Evolutionary conservation across 257 asterid genomes (phyloP).

Genomic region (Echium plantagineum): DNA sequence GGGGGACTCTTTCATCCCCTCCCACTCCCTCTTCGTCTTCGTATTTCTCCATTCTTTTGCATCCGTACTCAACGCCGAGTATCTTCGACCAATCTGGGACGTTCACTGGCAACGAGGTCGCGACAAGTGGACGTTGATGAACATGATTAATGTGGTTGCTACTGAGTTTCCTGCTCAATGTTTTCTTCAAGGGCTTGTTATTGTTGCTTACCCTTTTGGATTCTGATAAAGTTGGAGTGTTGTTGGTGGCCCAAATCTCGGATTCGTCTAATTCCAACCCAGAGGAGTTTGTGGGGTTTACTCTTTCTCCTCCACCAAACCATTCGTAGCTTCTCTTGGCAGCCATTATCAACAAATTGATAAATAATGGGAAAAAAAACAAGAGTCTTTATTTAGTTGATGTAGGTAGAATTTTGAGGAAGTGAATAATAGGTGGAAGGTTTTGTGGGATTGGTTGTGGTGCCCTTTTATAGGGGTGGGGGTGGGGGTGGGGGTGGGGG

Average conservation of each 20-base stretch:
- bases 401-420: no score
- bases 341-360: constrained; percentile 29
- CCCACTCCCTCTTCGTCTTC: constrained; percentile 6
- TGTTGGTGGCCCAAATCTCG: constrained; percentile 41
- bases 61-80: constrained; percentile 37
- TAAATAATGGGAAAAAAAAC: not conserved
- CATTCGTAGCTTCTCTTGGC: constrained; percentile 34
- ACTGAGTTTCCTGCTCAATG: constrained; percentile 18
- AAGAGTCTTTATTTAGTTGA: no score
- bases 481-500: no score
- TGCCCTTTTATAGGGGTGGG: no score
- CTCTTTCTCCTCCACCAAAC: constrained; percentile 23
- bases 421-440: not conserved
- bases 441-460: no score
- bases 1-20: constrained; percentile 42
- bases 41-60: constrained; percentile 11
- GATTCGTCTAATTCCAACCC: constrained; percentile 56
- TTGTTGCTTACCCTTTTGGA: constrained; percentile 14
- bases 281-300: constrained; percentile 18
- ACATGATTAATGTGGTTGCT: not conserved
- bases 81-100: constrained; percentile 80
- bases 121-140: constrained; percentile 2
- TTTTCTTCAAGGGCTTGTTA: constrained; percentile 21
- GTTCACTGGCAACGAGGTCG: constrained; percentile 56
- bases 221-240: constrained; percentile 7